Evolutionary conservation across 2,329 filamentous ascomycete genomes (phyloP).

Genomic region (Daldinia sp.): DNA sequence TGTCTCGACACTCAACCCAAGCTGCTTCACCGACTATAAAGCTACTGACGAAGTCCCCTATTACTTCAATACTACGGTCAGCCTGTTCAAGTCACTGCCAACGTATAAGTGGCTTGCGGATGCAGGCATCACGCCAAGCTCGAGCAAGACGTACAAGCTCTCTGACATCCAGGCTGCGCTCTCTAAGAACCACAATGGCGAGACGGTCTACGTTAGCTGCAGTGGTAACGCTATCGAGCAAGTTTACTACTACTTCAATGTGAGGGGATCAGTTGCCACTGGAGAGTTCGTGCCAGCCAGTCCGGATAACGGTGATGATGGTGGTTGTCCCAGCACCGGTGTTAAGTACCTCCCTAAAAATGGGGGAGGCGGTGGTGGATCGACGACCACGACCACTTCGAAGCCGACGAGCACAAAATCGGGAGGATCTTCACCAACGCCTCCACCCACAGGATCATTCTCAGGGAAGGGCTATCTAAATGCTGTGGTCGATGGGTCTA

Average conservation of each 20-base stretch:
- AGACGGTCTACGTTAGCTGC: conserved; percentile 70
- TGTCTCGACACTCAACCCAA: conserved; percentile 74
- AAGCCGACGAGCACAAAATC: conserved; percentile 51
- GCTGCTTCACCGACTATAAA: conserved; percentile 73
- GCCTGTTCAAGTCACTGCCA: conserved; percentile 74
- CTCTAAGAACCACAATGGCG: conserved; percentile 62
- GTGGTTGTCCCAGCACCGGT: conserved; percentile 70
- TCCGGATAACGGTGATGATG: conserved; percentile 65
- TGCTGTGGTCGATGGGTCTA: conserved; percentile 61
- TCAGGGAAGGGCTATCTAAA: conserved; percentile 71
- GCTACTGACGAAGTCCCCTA: conserved; percentile 74
- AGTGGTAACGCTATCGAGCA: conserved; percentile 61
- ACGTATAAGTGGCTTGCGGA: conserved; percentile 72
- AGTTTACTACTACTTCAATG: conserved; percentile 74
- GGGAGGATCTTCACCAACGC: conserved; percentile 52
- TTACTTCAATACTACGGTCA: conserved; percentile 75
- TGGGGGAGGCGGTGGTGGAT: conserved; percentile 14
- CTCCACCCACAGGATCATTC: conserved; percentile 51
- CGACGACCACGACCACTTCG: conserved; percentile 17
- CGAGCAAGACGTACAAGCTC: conserved; percentile 68
- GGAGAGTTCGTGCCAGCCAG: conserved; percentile 70
- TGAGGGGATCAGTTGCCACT: conserved; percentile 67
- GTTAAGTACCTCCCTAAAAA: conserved; percentile 75
- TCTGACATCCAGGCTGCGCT: conserved; percentile 71
- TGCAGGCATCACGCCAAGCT: conserved; percentile 70